These are phyloP conservation scores for Thelonectria discophora DNA, from an alignment of 2,329 filamentous ascomycete genomes.

Conservation along the genomic window DNA sequence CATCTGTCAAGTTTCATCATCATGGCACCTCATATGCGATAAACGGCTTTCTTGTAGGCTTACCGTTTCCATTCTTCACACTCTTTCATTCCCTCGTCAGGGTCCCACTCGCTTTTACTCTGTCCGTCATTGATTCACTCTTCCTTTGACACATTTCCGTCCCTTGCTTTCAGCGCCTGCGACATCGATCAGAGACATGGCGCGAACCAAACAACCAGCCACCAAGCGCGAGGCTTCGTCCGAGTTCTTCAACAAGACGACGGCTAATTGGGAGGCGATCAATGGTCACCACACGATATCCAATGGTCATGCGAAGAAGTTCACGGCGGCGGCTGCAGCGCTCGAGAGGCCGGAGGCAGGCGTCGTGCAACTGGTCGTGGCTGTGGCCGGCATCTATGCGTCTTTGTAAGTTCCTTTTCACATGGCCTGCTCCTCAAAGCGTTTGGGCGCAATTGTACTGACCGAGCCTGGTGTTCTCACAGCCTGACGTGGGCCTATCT, in stretches of 20 bases:
- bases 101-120: constrained; percentile 23
- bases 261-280: constrained; percentile 48
- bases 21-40: constrained; percentile 35
- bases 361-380: constrained; percentile 79
- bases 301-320: constrained; percentile 40
- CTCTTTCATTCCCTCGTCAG: constrained; percentile 22
- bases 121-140: constrained; percentile 4
- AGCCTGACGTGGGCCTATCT: constrained; percentile 96
- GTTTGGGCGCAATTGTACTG: background rate
- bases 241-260: constrained; percentile 66
- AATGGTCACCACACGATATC: constrained; percentile 42
- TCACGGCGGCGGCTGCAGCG: constrained; percentile 36
- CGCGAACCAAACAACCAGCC: constrained; percentile 75
- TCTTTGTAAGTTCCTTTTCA: constrained; percentile 78
- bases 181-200: constrained; percentile 60
- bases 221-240: constrained; percentile 72
- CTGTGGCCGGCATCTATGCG: constrained; percentile 94
- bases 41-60: constrained; percentile 9
- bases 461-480: background rate
- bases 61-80: constrained; percentile 15
- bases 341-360: constrained; percentile 63
- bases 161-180: background rate
- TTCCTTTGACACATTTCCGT: constrained; percentile 6
- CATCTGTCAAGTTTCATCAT: constrained; percentile 44
- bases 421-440: background rate